These are phyloP conservation scores for Camelina sativa DNA, from an alignment of 345 rosid genomes.

Conservation along the genomic window DNA sequence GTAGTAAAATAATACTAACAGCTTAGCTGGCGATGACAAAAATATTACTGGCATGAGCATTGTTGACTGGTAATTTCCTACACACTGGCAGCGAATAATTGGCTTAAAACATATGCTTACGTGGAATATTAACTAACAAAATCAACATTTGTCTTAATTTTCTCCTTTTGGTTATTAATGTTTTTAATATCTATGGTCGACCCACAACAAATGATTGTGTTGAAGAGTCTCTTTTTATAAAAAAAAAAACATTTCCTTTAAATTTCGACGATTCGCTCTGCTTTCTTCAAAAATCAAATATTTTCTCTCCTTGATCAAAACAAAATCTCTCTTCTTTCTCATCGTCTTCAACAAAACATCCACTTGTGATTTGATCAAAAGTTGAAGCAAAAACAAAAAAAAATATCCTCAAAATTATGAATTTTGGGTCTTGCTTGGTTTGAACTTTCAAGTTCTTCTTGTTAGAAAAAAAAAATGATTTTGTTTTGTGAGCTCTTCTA, in stretches of 20 bases:
- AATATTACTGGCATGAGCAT: not conserved
- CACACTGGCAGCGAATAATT: slow-evolving; percentile 4
- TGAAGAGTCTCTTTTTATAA: not conserved
- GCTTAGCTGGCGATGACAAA: slow-evolving; percentile 21
- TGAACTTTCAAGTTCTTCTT: not conserved
- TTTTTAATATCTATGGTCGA: not conserved
- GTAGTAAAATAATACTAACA: not conserved
- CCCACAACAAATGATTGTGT: slow-evolving; percentile 1
- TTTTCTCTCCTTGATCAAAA: not conserved
- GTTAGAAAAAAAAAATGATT: slow-evolving; percentile 11
- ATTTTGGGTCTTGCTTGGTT: not conserved
- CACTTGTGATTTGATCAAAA: not conserved
- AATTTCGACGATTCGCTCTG: not conserved
- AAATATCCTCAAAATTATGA: not conserved
- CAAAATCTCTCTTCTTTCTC: not conserved
- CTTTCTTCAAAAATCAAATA: not conserved
- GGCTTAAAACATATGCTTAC: not conserved
- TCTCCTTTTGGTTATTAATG: not conserved
- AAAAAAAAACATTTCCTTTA: not conserved
- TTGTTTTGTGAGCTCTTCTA: slow-evolving; percentile 25
- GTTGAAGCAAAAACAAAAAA: not conserved
- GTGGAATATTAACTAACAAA: slow-evolving; percentile 16
- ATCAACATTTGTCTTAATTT: not conserved
- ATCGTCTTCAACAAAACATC: not conserved
- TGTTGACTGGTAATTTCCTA: not conserved